Base-by-base conservation (phyloP, 441 rosid genomes). In the Lepidium campestre region DNA sequence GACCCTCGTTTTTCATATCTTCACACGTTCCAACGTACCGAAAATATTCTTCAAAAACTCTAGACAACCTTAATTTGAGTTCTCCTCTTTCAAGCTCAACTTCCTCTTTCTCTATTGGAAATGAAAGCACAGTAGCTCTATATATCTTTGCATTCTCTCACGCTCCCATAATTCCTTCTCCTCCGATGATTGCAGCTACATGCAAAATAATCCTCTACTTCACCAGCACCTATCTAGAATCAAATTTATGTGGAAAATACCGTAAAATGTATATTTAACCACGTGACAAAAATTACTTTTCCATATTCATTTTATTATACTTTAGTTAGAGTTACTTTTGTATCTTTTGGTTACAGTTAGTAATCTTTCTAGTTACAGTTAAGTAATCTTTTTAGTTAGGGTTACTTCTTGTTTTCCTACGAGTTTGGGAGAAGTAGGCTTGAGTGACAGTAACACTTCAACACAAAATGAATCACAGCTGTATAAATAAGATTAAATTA, bases 371-470 rank as follows among this genome's bases (percentile, higher is more conserved):
- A 29, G 34, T 3, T 29, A 25, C 6, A 29, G 34, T 29, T 29
- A 29, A 6, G 34, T 7, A 29, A 29, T 8, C 34, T 29, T 29
- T 29, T 29, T 0, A 29, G 34, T 3, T 29, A 29, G 18, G 31
- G 31, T 36, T 18, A 19, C 10, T 7, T 36, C 44, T 36, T 32
- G 37, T 59, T 61, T 42, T 42, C 32, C 13, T 42, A 13, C 3
- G 4, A 61, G 18, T 11, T 52, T n/a, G 22, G 11, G 14, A 12
- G 41, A 35, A 70, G 34, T 6, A 35, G 62, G 22, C 48, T 15
- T 10, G 41, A 34, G 8, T 23, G 40, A 39, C 50, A 61, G 70
- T 22, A 62, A 71, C 69, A 54, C n/a, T 49, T 41, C 14, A 36
- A 41, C 14, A 14, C 39, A 52, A 52, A 14, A 67, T 11, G 4